Percentiles rank a stretch among this genome's conserved stretches.
These are phyloP conservation scores for Daldinia concentrica DNA, from an alignment of 495 filamentous ascomycete genomes.

Conservation along the genomic window DNA sequence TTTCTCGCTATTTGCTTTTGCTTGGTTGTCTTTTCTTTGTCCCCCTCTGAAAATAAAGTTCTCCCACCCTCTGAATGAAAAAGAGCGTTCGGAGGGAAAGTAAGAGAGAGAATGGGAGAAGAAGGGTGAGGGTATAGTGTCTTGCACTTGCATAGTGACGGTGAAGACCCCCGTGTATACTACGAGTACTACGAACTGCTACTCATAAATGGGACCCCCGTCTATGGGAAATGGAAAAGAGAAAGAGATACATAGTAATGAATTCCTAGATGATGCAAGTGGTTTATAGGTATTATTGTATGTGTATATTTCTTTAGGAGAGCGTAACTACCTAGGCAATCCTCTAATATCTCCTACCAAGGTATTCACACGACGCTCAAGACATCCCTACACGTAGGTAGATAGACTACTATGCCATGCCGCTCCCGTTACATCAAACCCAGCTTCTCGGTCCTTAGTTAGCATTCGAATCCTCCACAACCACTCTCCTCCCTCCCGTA, in stretches of 20 bases:
- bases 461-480: neutral
- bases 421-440: neutral
- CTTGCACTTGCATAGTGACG: slow-evolving; percentile 5
- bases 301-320: slow-evolving; percentile 3
- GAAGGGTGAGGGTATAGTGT: slow-evolving; percentile 3
- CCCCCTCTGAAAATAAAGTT: neutral
- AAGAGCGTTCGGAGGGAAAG: neutral
- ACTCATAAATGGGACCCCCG: slow-evolving; percentile 33
- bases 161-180: slow-evolving; percentile 26
- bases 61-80: neutral
- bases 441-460: neutral
- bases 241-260: neutral
- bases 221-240: slow-evolving; percentile 32
- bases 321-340: too few relatives aligned
- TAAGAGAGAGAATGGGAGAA: slow-evolving; percentile 1
- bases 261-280: neutral
- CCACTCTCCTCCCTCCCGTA: neutral
- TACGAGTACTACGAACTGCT: neutral
- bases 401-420: too few relatives aligned
- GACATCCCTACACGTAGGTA: too few relatives aligned
- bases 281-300: slow-evolving; percentile 2
- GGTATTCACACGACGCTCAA: too few relatives aligned
- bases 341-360: neutral
- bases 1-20: slow-evolving; percentile 10
- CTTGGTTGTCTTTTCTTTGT: slow-evolving; percentile 5